These are phyloP conservation scores for Ophidiomyces ophidiicola DNA, from an alignment of 2,329 filamentous ascomycete genomes.

Conservation along the genomic window DNA sequence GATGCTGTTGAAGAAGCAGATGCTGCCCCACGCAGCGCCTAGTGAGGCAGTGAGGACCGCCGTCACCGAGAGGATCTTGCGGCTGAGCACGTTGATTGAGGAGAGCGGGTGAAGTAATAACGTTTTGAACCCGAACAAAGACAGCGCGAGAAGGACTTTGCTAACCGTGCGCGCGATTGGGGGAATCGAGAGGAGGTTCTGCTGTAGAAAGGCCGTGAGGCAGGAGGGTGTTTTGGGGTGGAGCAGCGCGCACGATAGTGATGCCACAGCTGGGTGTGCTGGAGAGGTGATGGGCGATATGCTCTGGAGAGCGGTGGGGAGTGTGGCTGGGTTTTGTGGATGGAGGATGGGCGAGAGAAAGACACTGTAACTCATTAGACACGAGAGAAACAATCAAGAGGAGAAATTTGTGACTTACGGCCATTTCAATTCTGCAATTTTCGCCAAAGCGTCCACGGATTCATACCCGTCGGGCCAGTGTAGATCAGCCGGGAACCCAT, in stretches of 20 bases:
- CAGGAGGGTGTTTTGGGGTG: slow-evolving; percentile 84
- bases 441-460: slow-evolving; percentile 67
- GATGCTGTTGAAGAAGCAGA: slow-evolving; percentile 76
- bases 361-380: slow-evolving; percentile 36
- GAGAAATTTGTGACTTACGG: slow-evolving; percentile 48
- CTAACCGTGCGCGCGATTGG: slow-evolving; percentile 59
- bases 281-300: slow-evolving; percentile 68
- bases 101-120: slow-evolving; percentile 59
- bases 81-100: slow-evolving; percentile 53
- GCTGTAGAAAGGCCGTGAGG: slow-evolving; percentile 71
- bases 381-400: neutral
- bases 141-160: slow-evolving; percentile 53
- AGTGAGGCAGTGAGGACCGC: slow-evolving; percentile 72
- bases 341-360: slow-evolving; percentile 82
- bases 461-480: slow-evolving; percentile 65
- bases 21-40: slow-evolving; percentile 72
- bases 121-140: slow-evolving; percentile 54
- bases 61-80: slow-evolving; percentile 59
- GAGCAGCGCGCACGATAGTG: slow-evolving; percentile 76
- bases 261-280: slow-evolving; percentile 75
- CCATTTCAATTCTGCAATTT: slow-evolving; percentile 73
- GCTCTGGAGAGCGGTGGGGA: slow-evolving; percentile 52
- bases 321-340: slow-evolving; percentile 47
- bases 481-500: slow-evolving; percentile 51
- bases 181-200: slow-evolving; percentile 75